Evolutionary conservation across 192 early-diverging fungal genomes (phyloP), one percentile per base, ranked within the genome.

Genomic region (Backusella macrospora): DNA sequence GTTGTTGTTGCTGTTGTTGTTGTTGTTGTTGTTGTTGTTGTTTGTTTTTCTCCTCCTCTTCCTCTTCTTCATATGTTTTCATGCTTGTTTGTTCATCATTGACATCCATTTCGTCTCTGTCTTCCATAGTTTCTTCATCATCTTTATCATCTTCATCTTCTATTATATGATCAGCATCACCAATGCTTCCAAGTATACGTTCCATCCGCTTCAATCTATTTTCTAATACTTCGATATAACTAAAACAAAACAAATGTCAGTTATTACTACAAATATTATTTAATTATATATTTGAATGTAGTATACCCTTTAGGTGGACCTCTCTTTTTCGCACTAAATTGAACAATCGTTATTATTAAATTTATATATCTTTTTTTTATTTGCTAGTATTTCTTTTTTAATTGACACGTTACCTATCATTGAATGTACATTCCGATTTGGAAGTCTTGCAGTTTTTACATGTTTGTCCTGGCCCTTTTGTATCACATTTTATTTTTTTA

Each of bases 171-270:
- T 47, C 44, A 16, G 47, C n/a, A 34, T 74, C 73, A n/a, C 48
- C 65, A 59, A 74, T 47, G 48, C 65, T 49, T 40, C 16, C n/a
- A 18, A 80, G 48, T 55, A 80, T 75, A 38, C 62, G 43, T 26
- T 80, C 78, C 78, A 80, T 80, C 5, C 78, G 69, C 43, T 80
- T 80, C 14, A 80, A 65, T 21, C 78, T 62, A 29, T 80, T 80
- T 49, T 80, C 78, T 12, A 80, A 47, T 23, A 75, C 66, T 62
- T 80, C 78, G 68, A 80, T 80, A 37, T 80, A 80, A 23, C 76
- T 75, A 66, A 48, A 48, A 49, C 26, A 59, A 59, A 8, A 55
- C 8, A n/a, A 34, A 48, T n/a, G 47, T 43, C 65, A 44, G 37
- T 65, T 29, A 63, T 42, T 26, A 23, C 15, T n/a, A 62, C 12